phyloP scores from a whole-genome alignment of 805 yeast genomes.

The Cyberlindnera sargentensis region DNA sequence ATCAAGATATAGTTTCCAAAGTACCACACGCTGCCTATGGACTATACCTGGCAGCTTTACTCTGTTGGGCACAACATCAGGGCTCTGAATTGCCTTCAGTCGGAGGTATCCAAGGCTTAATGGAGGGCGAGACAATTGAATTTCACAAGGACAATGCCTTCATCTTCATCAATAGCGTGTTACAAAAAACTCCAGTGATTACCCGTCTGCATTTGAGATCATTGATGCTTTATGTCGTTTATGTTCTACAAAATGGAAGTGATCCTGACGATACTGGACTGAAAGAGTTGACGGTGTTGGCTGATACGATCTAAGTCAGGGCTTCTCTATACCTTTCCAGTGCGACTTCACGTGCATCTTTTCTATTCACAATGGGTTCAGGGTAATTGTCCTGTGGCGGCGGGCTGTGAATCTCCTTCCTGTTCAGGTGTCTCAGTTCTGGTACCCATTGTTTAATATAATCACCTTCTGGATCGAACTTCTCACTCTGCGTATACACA shows the following conservation, averaged over 20 bases:
- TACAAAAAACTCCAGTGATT: neutral
- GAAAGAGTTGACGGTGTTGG: conserved; percentile 4
- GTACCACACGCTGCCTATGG: conserved; percentile 23
- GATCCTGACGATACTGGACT: conserved; percentile 1
- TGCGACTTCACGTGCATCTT: conserved; percentile 34
- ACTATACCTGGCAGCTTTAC: conserved; percentile 12
- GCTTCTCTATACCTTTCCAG: conserved; percentile 36
- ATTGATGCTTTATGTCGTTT: neutral
- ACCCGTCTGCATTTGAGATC: neutral
- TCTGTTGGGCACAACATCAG: conserved; percentile 15
- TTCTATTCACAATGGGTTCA: conserved; percentile 38
- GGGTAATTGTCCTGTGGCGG: conserved; percentile 29
- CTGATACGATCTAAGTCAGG: conserved; percentile 1
- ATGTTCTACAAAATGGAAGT: neutral
- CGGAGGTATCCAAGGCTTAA: too few species aligned
- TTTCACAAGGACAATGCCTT: neutral
- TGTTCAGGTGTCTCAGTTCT: conserved; percentile 28
- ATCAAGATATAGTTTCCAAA: conserved; percentile 17
- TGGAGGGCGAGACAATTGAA: neutral
- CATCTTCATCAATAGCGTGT: neutral
- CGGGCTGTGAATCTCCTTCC: conserved; percentile 22
- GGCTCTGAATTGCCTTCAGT: neutral
- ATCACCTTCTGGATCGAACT: conserved; percentile 39
- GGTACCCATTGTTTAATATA: conserved; percentile 46
- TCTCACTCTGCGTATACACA: conserved; percentile 42